phyloP scores from a whole-genome alignment of 768 basidiomycete genomes.

The Trametopsis cervina region DNA sequence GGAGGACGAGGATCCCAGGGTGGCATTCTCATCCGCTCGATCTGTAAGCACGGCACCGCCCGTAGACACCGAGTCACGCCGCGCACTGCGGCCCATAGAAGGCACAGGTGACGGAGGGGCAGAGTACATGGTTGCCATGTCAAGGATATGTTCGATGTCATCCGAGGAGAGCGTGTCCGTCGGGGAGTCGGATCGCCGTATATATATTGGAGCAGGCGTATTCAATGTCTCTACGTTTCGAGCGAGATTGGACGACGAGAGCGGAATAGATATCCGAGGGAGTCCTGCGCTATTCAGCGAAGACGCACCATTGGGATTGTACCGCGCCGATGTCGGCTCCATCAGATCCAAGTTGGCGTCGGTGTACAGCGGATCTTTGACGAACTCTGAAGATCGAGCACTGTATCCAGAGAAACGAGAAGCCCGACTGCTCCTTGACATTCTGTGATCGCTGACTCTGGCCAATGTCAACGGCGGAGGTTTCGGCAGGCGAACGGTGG shows the following conservation, averaged over 20 bases:
- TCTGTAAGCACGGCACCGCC: neutral
- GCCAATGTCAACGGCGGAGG: neutral
- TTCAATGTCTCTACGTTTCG: too few relatives aligned
- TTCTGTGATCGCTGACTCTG: neutral
- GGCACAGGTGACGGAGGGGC: slow-evolving; percentile 2
- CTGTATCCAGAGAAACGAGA: neutral
- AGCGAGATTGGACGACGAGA: neutral
- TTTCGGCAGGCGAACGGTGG: neutral
- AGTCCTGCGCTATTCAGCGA: too few relatives aligned
- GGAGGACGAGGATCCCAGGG: neutral
- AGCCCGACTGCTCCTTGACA: neutral
- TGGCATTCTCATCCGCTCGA: neutral
- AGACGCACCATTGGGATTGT: neutral
- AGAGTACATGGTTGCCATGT: slow-evolving; percentile 39
- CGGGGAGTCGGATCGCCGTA: neutral
- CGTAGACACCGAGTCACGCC: neutral
- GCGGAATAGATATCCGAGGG: slow-evolving; percentile 3
- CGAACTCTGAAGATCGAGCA: neutral
- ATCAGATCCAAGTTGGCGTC: slow-evolving; percentile 6
- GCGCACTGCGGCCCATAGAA: neutral
- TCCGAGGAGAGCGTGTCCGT: slow-evolving; percentile 25
- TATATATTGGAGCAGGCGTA: neutral
- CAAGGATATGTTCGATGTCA: slow-evolving; percentile 49
- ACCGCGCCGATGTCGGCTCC: slow-evolving; percentile 6
- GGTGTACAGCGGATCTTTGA: slow-evolving; percentile 12